phyloP scores from a whole-genome alignment of 2,329 filamentous ascomycete genomes.

The Juglanconis sp. region DNA sequence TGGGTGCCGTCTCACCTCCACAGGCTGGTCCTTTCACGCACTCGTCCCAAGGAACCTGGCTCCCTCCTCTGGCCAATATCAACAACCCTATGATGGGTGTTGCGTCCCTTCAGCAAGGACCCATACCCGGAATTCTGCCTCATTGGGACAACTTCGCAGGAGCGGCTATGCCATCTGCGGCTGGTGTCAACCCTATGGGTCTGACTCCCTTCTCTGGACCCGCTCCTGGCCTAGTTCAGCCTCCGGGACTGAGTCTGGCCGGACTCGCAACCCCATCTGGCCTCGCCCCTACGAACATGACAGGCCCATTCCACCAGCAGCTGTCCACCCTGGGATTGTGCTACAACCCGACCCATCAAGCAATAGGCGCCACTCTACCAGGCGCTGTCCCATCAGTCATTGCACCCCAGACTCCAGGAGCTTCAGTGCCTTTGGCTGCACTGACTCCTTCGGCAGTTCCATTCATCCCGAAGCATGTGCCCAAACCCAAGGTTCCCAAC shows the following conservation, averaged over 20 bases:
- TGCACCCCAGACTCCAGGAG: neutral
- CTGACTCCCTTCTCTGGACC: neutral
- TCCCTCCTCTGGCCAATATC: neutral
- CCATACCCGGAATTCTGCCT: neutral
- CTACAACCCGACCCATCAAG: conserved; percentile 14
- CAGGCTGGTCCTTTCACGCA: neutral
- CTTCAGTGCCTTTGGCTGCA: neutral
- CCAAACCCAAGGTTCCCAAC: conserved; percentile 18
- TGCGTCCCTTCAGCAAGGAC: neutral
- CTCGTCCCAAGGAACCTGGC: neutral
- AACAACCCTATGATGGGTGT: neutral
- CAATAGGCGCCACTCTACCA: neutral
- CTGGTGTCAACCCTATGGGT: neutral
- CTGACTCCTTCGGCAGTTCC: neutral
- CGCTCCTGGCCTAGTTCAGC: neutral
- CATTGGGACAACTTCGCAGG: neutral
- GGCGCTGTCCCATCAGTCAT: neutral
- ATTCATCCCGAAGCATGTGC: conserved; percentile 13
- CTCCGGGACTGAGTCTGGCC: neutral
- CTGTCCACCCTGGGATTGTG: conserved; percentile 3
- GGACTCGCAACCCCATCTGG: neutral
- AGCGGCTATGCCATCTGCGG: neutral
- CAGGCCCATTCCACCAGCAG: conserved; percentile 8
- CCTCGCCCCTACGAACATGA: neutral
- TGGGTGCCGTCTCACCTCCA: neutral